phyloP scores from a whole-genome alignment of 257 asterid genomes.

The Dorcoceras hygrometricum region DNA sequence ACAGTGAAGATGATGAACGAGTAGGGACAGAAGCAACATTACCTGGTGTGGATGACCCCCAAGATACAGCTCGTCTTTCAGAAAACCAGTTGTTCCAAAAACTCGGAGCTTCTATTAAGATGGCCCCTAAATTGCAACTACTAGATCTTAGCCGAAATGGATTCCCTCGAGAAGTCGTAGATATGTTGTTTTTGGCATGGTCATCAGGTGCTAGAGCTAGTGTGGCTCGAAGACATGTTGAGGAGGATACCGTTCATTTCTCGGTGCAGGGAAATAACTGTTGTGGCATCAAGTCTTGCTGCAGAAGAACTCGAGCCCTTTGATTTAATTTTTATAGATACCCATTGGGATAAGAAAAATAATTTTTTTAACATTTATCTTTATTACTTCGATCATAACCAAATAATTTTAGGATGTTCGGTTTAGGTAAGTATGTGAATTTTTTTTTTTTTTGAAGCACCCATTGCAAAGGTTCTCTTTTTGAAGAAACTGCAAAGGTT shows the following conservation, averaged over 20 bases:
- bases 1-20: constrained; percentile 71
- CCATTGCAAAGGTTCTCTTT: not conserved
- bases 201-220: constrained; percentile 51
- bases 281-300: constrained; percentile 64
- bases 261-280: constrained; percentile 60
- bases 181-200: constrained; percentile 54
- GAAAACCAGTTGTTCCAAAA: constrained; percentile 38
- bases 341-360: too few relatives aligned
- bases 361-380: too few relatives aligned
- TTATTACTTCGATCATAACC: too few relatives aligned
- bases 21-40: constrained; percentile 27
- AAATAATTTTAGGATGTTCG: too few relatives aligned
- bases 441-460: not conserved
- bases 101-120: constrained; percentile 41
- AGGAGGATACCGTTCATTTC: constrained; percentile 51
- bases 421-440: not conserved
- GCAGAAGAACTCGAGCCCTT: constrained; percentile 50
- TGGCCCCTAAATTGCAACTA: constrained; percentile 41
- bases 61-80: constrained; percentile 18
- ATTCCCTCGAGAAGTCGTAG: constrained; percentile 39
- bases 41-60: constrained; percentile 26
- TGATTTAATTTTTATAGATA: not conserved
- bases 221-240: constrained; percentile 46
- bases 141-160: constrained; percentile 74
- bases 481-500: not conserved